Percentiles rank a stretch among this genome's conserved stretches.
phyloP scores from a whole-genome alignment of 257 asterid species.

The Voacanga thouarsii region DNA sequence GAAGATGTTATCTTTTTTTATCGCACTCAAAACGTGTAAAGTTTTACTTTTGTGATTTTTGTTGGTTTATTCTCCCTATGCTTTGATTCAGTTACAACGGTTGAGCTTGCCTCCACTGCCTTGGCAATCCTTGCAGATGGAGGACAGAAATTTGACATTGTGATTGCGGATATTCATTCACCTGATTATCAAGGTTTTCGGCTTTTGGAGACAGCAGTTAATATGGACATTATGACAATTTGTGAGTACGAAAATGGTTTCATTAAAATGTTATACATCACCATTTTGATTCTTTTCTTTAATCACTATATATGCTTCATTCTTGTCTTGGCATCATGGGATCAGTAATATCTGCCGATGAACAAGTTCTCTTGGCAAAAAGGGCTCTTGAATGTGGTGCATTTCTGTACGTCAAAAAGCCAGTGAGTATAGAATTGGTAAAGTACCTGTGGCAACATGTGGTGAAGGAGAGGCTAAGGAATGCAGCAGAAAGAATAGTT shows the following conservation, averaged over 20 bases:
- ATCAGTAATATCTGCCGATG: slow-evolving; percentile 7
- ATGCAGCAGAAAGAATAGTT: not conserved
- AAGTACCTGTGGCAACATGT: slow-evolving; percentile 14
- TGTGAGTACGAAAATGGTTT: slow-evolving; percentile 7
- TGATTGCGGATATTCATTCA: slow-evolving; percentile 17
- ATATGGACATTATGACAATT: not conserved
- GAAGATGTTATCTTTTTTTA: too few relatives aligned
- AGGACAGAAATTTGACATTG: slow-evolving; percentile 14
- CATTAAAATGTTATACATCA: not conserved
- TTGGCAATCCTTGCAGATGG: slow-evolving; percentile 3
- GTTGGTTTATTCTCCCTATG: not conserved
- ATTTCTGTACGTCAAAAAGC: slow-evolving; percentile 4
- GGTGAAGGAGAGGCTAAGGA: not conserved
- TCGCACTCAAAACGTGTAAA: too few relatives aligned
- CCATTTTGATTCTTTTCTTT: not conserved
- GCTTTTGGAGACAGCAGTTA: slow-evolving; percentile 2
- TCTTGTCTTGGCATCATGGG: not conserved
- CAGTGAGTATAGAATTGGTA: not conserved
- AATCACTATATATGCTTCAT: not conserved
- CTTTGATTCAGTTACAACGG: slow-evolving; percentile 19
- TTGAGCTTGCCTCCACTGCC: slow-evolving; percentile 11
- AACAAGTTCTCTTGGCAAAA: slow-evolving; percentile 4
- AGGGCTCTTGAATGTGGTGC: slow-evolving; percentile 14
- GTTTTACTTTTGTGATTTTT: too few relatives aligned
- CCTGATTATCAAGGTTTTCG: slow-evolving; percentile 13